Conservation (phyloP, 805 yeast species). For the Ogataea methylovora region DNA sequence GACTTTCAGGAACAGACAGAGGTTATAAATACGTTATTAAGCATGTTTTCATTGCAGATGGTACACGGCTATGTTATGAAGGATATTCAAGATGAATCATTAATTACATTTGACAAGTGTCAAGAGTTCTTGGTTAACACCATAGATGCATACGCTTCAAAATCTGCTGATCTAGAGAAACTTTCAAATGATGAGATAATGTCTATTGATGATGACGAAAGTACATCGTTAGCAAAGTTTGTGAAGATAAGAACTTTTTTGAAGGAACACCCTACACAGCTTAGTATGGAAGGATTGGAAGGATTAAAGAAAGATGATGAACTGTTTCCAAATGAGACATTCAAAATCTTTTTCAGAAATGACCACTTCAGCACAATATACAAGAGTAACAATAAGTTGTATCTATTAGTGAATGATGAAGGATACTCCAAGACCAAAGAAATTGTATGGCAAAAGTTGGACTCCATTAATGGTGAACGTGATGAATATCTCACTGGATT, state of each 20-base stretch:
- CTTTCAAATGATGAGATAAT: slow-evolving; percentile 3
- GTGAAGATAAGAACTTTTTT: slow-evolving; percentile 32
- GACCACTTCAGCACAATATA: slow-evolving; percentile 78
- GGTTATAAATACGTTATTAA: slow-evolving; percentile 13
- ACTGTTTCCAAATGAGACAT: slow-evolving; percentile 41
- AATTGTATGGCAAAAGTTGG: slow-evolving; percentile 80
- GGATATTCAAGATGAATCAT: neutral
- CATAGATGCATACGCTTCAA: slow-evolving; percentile 5
- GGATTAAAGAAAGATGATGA: slow-evolving; percentile 27
- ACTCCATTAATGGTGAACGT: slow-evolving; percentile 58
- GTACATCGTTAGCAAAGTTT: slow-evolving; percentile 5
- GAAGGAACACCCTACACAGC: slow-evolving; percentile 60
- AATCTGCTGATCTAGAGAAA: slow-evolving; percentile 4
- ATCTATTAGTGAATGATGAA: slow-evolving; percentile 64
- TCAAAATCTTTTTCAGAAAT: slow-evolving; percentile 76
- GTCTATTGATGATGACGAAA: neutral
- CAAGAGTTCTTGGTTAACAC: slow-evolving; percentile 21
- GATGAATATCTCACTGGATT: slow-evolving; percentile 65
- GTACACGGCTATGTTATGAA: slow-evolving; percentile 64
- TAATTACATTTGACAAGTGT: slow-evolving; percentile 19
- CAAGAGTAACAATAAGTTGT: slow-evolving; percentile 43
- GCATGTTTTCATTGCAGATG: slow-evolving; percentile 28
- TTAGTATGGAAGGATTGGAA: slow-evolving; percentile 61
- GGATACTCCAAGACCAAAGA: slow-evolving; percentile 42
- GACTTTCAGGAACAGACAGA: slow-evolving; percentile 13